These are phyloP conservation scores for Exophiala lecanii-corni DNA, from an alignment of 2,329 filamentous ascomycete genomes.

Conservation along the genomic window DNA sequence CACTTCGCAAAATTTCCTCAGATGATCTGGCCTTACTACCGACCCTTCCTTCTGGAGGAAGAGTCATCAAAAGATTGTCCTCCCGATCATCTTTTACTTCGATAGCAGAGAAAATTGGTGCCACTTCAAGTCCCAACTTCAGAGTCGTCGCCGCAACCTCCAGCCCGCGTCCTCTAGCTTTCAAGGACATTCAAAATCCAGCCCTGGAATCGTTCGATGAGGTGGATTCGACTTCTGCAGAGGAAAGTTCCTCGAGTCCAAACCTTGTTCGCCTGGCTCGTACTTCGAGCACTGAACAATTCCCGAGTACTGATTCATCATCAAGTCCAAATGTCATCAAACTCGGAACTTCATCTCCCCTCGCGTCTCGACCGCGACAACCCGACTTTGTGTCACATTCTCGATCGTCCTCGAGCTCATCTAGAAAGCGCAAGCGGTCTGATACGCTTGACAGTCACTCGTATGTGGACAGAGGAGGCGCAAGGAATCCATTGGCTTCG, in stretches of 20 bases:
- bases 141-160: conserved; percentile 17
- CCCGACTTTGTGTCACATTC: conserved; percentile 34
- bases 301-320: conserved; percentile 20
- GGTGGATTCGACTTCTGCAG: conserved; percentile 6
- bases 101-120: conserved; percentile 9
- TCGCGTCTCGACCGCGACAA: conserved; percentile 21
- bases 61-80: conserved; percentile 11
- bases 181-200: conserved; percentile 11
- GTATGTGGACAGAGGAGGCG: conserved; percentile 15
- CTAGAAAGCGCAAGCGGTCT: conserved; percentile 25
- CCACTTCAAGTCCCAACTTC: conserved; percentile 24
- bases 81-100: conserved; percentile 22
- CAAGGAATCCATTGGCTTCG: conserved; percentile 28
- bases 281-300: conserved; percentile 32
- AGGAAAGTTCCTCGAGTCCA: conserved; percentile 36
- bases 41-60: conserved; percentile 11
- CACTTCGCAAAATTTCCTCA: conserved; percentile 19
- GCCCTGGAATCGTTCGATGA: conserved; percentile 13
- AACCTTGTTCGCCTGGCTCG: conserved; percentile 37
- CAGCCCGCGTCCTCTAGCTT: conserved; percentile 13
- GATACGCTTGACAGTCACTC: conserved; percentile 8
- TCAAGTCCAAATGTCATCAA: conserved; percentile 40
- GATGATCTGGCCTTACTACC: conserved; percentile 25
- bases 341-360: conserved; percentile 36
- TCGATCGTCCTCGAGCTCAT: conserved; percentile 38